phyloP scores from a whole-genome alignment of 1,284 basidiomycete genomes.

The Cryptococcus depauperatus region DNA sequence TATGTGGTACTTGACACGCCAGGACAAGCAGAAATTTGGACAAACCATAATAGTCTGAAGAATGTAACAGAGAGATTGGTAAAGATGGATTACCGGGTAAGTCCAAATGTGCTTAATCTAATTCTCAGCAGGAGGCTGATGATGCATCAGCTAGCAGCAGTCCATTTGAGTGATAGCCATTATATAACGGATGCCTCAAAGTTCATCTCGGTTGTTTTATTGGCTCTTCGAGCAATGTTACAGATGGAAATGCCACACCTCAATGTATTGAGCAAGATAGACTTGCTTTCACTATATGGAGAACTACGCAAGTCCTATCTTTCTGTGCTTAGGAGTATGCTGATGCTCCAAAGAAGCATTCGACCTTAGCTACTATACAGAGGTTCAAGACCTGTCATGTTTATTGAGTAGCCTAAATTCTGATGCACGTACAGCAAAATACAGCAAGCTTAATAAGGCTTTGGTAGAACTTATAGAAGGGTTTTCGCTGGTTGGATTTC shows the following conservation, averaged over 20 bases:
- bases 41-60: conserved; percentile 85
- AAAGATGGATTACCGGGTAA: conserved; percentile 75
- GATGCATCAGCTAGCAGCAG: conserved; percentile 66
- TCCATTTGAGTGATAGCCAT: conserved; percentile 92
- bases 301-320: conserved; percentile 60
- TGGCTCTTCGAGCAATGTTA: conserved; percentile 93
- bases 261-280: conserved; percentile 94
- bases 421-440: conserved; percentile 58
- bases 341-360: conserved; percentile 59
- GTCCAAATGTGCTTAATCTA: neutral
- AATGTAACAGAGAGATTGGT: conserved; percentile 62
- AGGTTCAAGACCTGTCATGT: conserved; percentile 91
- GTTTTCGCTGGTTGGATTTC: conserved; percentile 89
- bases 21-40: conserved; percentile 94
- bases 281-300: conserved; percentile 77
- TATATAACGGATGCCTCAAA: conserved; percentile 94
- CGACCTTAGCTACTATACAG: conserved; percentile 95
- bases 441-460: conserved; percentile 71
- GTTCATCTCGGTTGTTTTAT: conserved; percentile 84
- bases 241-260: conserved; percentile 94
- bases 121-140: neutral
- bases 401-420: conserved; percentile 62
- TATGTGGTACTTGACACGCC: conserved; percentile 95
- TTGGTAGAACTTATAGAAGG: conserved; percentile 90
- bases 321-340: conserved; percentile 4